These are phyloP conservation scores for Claviceps capensis DNA, from an alignment of 2,329 filamentous ascomycete species.

Conservation along the genomic window DNA sequence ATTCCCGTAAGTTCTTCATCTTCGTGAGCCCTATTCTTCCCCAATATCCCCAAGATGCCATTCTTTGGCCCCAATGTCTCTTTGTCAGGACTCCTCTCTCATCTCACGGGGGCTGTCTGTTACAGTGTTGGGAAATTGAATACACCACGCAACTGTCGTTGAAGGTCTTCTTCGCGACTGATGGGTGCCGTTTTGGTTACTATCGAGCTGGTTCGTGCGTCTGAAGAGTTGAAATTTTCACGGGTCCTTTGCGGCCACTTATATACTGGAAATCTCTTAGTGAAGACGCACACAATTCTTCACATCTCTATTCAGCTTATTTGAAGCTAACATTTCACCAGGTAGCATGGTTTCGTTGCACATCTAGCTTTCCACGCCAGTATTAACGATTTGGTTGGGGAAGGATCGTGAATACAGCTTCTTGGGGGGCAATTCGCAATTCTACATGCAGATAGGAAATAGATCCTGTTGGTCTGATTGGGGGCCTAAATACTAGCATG, in stretches of 20 bases:
- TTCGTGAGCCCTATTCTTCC: neutral
- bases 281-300: constrained; percentile 73
- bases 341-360: constrained; percentile 87
- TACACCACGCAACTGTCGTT: constrained; percentile 28
- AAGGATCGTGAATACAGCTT: constrained; percentile 83
- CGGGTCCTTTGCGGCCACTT: constrained; percentile 39
- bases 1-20: constrained; percentile 69
- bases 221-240: constrained; percentile 93
- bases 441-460: constrained; percentile 80
- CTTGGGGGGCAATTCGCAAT: constrained; percentile 84
- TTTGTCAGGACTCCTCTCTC: constrained; percentile 76
- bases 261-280: constrained; percentile 81
- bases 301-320: neutral
- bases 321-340: constrained; percentile 23
- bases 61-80: constrained; percentile 43
- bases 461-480: constrained; percentile 85
- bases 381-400: constrained; percentile 93
- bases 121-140: constrained; percentile 97
- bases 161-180: constrained; percentile 38
- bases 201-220: constrained; percentile 67
- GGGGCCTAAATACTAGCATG: constrained; percentile 76
- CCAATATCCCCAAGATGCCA: constrained; percentile 8
- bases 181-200: constrained; percentile 79
- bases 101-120: constrained; percentile 78
- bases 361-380: constrained; percentile 84